phyloP scores from a whole-genome alignment of 2,329 filamentous ascomycete species.

The Myriosclerotinia curreyana region DNA sequence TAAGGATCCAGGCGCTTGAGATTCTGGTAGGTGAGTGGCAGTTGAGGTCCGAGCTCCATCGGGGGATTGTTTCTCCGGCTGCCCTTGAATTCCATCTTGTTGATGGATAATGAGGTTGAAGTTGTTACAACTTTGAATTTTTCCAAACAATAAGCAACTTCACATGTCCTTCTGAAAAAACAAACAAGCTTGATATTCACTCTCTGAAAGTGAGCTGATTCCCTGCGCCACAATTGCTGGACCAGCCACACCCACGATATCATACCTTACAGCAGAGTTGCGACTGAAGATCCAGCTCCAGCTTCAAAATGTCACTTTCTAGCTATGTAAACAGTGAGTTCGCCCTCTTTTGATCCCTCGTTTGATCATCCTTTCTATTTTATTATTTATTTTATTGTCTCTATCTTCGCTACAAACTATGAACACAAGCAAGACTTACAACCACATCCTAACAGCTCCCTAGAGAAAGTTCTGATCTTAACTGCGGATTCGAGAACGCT shows the following conservation, averaged over 20 bases:
- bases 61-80: not conserved
- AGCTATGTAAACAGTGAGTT: slow-evolving; percentile 52
- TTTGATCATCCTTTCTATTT: not conserved
- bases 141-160: slow-evolving; percentile 3
- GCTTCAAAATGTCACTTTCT: slow-evolving; percentile 49
- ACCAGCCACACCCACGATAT: slow-evolving; percentile 9
- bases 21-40: not conserved
- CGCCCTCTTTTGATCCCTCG: not conserved
- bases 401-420: not conserved
- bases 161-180: not conserved
- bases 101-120: not conserved
- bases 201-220: not conserved
- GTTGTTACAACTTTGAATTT: not conserved
- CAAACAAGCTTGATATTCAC: not conserved
- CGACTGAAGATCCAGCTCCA: slow-evolving; percentile 22
- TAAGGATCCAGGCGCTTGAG: no score
- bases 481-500: slow-evolving; percentile 89
- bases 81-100: not conserved
- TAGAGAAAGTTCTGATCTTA: slow-evolving; percentile 88
- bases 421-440: slow-evolving; percentile 35
- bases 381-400: not conserved
- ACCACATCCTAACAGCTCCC: slow-evolving; percentile 39
- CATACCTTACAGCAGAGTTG: slow-evolving; percentile 33
- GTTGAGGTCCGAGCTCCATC: not conserved
- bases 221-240: not conserved